Evolutionary conservation across 192 early-diverging fungal species (phyloP), one percentile per base, ranked within the genome.

Genomic region (Coemansia erecta): DNA sequence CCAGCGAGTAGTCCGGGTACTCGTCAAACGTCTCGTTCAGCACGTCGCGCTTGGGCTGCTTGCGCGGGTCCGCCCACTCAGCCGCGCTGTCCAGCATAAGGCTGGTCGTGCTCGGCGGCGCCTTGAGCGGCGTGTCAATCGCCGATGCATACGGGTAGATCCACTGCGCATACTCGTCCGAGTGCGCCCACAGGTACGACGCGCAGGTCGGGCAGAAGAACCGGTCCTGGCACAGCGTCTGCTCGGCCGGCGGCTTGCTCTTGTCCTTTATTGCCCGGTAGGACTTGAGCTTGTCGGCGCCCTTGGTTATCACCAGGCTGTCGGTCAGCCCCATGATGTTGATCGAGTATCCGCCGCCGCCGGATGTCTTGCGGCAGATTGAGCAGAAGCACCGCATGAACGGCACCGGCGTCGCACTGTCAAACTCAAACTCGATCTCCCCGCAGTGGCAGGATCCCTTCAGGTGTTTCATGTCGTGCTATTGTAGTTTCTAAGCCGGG

Each of bases 401-500:
- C 3, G 86, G 86, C 5, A 81, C 80, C 0, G 85, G 81, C 19
- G 83, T 80, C 18, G 73, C 35, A 46, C 74, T 80, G 2, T 58
- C 60, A 13, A 84, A 81, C 56, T 61, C 77, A 51, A 86, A 87
- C 26, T 60, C 58, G 7, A 84, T 70, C 26, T 76, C 81, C 41
- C 73, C 85, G 56, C 86, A 87, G 58, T 87, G 85, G 59, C 86
- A 87, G 13, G 84, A 85, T 10, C 85, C 86, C 53, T 81, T 47
- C 22, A 87, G 62, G 33, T 83, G 73, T 73, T 73, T 65, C 70
- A 82, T 70, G 18, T 33, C 14, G 55, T 45, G 19, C 10, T 35
- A 6, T 22, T 50, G 11, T 42, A 26, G 4, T 3, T 26, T 3
- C 1, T 26, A 26, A 26, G 26, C 26, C 26, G 26, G 26, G 26